Evolutionary conservation across 352 stramenopile species (phyloP).

Genomic region (Phytophthora litchii): DNA sequence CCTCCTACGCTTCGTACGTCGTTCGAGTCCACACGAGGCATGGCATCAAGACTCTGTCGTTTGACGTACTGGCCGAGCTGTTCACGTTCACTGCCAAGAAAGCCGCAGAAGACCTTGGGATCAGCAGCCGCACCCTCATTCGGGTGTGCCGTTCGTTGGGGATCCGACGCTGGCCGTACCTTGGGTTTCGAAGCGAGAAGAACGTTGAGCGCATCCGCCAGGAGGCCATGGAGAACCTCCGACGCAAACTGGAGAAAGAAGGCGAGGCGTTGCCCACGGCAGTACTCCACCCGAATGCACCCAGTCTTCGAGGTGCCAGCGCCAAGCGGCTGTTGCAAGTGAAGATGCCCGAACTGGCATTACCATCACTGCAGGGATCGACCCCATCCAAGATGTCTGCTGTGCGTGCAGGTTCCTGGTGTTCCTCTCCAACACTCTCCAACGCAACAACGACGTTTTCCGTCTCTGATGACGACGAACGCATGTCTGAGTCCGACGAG

Average conservation of each 20-base stretch:
- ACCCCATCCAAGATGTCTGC: constrained; percentile 18
- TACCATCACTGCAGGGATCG: constrained; percentile 17
- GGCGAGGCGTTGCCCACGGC: constrained; percentile 37
- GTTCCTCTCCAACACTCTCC: constrained; percentile 29
- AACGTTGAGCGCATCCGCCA: constrained; percentile 80
- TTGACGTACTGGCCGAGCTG: constrained; percentile 67
- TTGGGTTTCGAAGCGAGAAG: constrained; percentile 81
- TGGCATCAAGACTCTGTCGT: constrained; percentile 82
- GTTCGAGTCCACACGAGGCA: constrained; percentile 68
- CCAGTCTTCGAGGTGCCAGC: constrained; percentile 66
- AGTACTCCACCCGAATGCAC: constrained; percentile 46
- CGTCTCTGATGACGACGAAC: constrained; percentile 37
- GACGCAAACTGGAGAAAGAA: constrained; percentile 67
- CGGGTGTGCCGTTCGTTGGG: constrained; percentile 75
- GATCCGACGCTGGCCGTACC: constrained; percentile 80
- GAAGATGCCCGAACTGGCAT: constrained; percentile 44
- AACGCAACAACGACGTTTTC: constrained; percentile 29
- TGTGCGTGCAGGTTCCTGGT: constrained; percentile 27
- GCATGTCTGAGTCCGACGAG: constrained; percentile 37
- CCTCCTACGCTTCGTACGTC: constrained; percentile 60
- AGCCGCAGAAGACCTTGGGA: constrained; percentile 73
- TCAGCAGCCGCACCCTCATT: constrained; percentile 81
- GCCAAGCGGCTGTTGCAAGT: constrained; percentile 77
- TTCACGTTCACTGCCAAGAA: constrained; percentile 83
- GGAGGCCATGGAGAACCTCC: constrained; percentile 80